These are phyloP conservation scores for Nectriaceae sp. DNA, from an alignment of 2,329 filamentous ascomycete genomes.

Conservation along the genomic window DNA sequence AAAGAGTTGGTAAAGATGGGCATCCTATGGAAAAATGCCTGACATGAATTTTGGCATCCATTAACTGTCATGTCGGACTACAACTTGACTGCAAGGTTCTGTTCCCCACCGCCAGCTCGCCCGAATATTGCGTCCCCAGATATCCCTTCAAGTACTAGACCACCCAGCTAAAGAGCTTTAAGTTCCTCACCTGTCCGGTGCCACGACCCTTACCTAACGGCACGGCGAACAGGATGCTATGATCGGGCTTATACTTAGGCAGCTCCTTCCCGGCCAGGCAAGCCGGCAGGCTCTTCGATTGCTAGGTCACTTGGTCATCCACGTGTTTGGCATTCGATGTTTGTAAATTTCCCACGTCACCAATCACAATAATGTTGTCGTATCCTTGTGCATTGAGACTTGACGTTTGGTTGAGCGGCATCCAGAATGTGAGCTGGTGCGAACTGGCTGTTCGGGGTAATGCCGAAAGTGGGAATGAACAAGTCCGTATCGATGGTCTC, in stretches of 20 bases:
- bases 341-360: background rate
- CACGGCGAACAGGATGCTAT: background rate
- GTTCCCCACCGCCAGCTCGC: background rate
- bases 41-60: background rate
- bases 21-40: background rate
- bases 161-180: background rate
- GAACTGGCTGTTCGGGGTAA: background rate
- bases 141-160: background rate
- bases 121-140: background rate
- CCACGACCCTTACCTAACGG: background rate
- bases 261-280: background rate
- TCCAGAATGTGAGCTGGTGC: background rate
- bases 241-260: background rate
- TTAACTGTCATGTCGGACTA: background rate
- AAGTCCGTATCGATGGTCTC: background rate
- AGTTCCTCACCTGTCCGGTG: background rate
- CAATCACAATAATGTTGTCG: background rate
- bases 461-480: background rate
- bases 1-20: background rate
- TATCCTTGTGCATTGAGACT: background rate
- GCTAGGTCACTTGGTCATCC: background rate
- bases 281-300: background rate
- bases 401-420: too few species aligned
- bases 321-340: background rate
- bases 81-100: too few species aligned